Evolutionary conservation across 306 rosid species (phyloP).

Genomic region (Citrullus colocynthis): DNA sequence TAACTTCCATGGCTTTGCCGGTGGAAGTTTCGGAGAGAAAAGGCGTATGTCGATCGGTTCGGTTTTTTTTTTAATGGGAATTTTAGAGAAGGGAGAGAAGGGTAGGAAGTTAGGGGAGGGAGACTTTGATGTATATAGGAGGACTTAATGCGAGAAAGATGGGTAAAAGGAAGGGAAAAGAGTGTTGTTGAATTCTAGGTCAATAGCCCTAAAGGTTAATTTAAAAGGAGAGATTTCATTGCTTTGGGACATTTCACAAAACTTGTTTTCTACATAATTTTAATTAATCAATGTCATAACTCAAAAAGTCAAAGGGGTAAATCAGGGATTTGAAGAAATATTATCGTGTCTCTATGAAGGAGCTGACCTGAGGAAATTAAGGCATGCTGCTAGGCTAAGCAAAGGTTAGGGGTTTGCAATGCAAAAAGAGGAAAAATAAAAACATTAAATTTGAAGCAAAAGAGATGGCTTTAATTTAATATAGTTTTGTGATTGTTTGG

Average conservation of each 20-base stretch:
- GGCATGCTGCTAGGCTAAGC: constrained; percentile 54
- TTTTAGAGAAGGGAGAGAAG: background rate
- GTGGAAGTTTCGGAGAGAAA: background rate
- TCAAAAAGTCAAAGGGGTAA: constrained; percentile 34
- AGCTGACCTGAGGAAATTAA: constrained; percentile 35
- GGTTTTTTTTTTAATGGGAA: background rate
- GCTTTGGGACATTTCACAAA: constrained; percentile 12
- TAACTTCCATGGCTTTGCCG: constrained; percentile 48
- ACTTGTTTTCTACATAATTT: background rate
- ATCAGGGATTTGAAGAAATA: constrained; percentile 7
- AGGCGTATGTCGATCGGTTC: background rate
- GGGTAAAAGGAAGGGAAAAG: constrained; percentile 40
- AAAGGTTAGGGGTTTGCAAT: constrained; percentile 27
- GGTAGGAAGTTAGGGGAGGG: constrained; percentile 18
- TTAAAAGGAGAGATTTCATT: constrained; percentile 12
- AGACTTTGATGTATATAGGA: constrained; percentile 35
- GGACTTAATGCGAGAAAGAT: constrained; percentile 54
- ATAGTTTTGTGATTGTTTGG: background rate
- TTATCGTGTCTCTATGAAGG: background rate
- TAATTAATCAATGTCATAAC: background rate
- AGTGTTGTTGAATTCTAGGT: constrained; percentile 29
- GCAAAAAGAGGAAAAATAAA: background rate
- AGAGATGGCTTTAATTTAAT: background rate
- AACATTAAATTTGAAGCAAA: background rate
- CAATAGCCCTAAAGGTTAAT: constrained; percentile 6